These are phyloP conservation scores for Fusarium nematophilum DNA, from an alignment of 2,329 filamentous ascomycete genomes.

Conservation along the genomic window DNA sequence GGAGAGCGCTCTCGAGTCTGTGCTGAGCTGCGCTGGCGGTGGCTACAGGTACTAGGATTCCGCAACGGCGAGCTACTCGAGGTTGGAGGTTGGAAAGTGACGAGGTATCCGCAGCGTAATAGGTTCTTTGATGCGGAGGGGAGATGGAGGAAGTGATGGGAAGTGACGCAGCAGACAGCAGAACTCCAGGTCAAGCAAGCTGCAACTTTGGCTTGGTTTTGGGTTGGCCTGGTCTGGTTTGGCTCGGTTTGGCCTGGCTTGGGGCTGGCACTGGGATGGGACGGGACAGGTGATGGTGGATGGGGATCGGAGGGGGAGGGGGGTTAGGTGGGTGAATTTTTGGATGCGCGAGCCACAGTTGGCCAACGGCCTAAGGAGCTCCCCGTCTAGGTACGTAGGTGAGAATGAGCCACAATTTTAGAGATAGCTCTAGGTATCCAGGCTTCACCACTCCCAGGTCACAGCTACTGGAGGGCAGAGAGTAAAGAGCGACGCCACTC, in stretches of 20 bases:
- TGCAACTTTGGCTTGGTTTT: slow-evolving; percentile 37
- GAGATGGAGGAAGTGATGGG: slow-evolving; percentile 29
- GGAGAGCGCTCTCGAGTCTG: slow-evolving; percentile 31
- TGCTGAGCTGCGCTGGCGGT: slow-evolving; percentile 26
- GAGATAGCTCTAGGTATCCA: slow-evolving; percentile 9
- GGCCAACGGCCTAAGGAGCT: not conserved
- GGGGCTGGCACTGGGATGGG: slow-evolving; percentile 25
- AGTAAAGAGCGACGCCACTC: slow-evolving; percentile 11
- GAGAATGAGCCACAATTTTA: slow-evolving; percentile 12
- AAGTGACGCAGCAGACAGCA: slow-evolving; percentile 42
- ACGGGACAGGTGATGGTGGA: slow-evolving; percentile 40
- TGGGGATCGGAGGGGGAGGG: no score
- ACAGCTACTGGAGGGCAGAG: not conserved
- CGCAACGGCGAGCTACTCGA: not conserved
- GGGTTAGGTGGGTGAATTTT: slow-evolving; percentile 15
- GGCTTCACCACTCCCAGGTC: not conserved
- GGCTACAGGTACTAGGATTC: slow-evolving; percentile 6
- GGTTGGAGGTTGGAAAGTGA: slow-evolving; percentile 4
- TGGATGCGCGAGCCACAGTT: slow-evolving; percentile 17
- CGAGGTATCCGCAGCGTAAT: slow-evolving; percentile 14
- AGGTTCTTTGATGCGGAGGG: slow-evolving; percentile 10
- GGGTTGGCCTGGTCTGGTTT: slow-evolving; percentile 24
- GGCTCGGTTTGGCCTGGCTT: slow-evolving; percentile 15
- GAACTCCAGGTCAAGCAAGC: slow-evolving; percentile 35
- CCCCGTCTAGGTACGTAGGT: not conserved